Base-by-base conservation (phyloP, 176 grass and related monocot species). In the Melocanna baccifera region DNA sequence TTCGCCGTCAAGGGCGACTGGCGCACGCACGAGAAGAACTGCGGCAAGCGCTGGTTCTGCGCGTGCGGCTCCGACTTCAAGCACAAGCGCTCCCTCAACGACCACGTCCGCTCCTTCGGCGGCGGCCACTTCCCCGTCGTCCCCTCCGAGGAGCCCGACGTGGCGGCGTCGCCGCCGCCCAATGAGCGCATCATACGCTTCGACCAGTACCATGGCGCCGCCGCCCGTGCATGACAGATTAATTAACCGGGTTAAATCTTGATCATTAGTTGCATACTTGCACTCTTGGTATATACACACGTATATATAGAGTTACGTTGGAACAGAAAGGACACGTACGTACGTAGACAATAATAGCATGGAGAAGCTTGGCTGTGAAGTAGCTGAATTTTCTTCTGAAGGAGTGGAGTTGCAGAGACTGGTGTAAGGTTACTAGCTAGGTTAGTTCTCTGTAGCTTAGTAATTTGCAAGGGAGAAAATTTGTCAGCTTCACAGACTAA, bases 21-120 rank as follows among this genome's bases (percentile, higher is more conserved):
- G 96, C 84, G 96, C 83, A 99, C 96, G 48, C 96, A 99, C 73
- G 93, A 99, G 89, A 99, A 99, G 89, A 99, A 99, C 84, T 99
- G 96, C 69, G 96, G 96, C 75, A 93, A 91, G 81, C 87, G 85
- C 26, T 99, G 96, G 96, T 87, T 90, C 80, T 99, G 96, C 87
- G 89, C 81, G 36, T 99, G 96, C 61, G 96, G 96, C 32, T 99
- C 96, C 22, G 89, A 96, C 84, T 99, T 96, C 89, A 95, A 93
- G 84, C 96, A 99, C 86, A 99, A 99, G 77, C 91, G 96, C 2
- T 99, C 96, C 2, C 96, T 96, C 80, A 99, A 96, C 23, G 96
- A 99, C 19, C 96, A 99, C 76, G 81, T 99, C 52, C 87, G 96
- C 1, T 93, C 93, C 10, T 99, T 99, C 75, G 96, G 93, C 91